These are phyloP conservation scores for Shiraia sp. DNA, from an alignment of 2,329 filamentous ascomycete species.

Conservation along the genomic window DNA sequence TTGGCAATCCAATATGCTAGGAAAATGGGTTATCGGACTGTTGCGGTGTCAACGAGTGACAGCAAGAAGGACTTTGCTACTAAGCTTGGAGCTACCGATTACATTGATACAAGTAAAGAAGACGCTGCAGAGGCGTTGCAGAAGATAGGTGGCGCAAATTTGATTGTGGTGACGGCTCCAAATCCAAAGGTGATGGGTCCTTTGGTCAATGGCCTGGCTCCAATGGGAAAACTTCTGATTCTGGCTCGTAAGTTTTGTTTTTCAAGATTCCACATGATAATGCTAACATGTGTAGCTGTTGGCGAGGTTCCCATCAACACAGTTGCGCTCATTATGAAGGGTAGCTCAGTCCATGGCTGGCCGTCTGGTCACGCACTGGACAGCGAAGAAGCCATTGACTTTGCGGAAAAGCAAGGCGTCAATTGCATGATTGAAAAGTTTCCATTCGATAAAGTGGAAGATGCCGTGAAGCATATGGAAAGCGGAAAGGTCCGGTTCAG, in stretches of 20 bases:
- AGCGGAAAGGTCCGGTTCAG: slow-evolving; percentile 57
- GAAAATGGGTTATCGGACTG: slow-evolving; percentile 57
- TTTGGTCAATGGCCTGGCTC: slow-evolving; percentile 58
- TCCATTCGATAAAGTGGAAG: slow-evolving; percentile 54
- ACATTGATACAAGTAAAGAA: slow-evolving; percentile 57
- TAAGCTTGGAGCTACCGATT: slow-evolving; percentile 61
- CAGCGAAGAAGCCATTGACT: slow-evolving; percentile 57
- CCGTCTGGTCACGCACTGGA: slow-evolving; percentile 58
- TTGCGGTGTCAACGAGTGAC: slow-evolving; percentile 55
- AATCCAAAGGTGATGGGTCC: slow-evolving; percentile 59
- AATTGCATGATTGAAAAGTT: slow-evolving; percentile 60
- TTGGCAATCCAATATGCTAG: slow-evolving; percentile 58
- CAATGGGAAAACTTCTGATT: slow-evolving; percentile 63
- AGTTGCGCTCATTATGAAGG: slow-evolving; percentile 51
- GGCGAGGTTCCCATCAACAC: slow-evolving; percentile 52
- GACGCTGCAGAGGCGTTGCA: slow-evolving; percentile 56
- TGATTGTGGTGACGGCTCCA: slow-evolving; percentile 67
- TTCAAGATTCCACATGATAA: neutral
- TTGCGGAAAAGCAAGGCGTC: slow-evolving; percentile 53
- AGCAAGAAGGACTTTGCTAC: slow-evolving; percentile 59
- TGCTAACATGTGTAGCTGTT: slow-evolving; percentile 35
- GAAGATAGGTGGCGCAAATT: slow-evolving; percentile 63
- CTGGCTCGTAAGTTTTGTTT: slow-evolving; percentile 50
- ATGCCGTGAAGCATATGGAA: slow-evolving; percentile 56
- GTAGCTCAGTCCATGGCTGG: slow-evolving; percentile 56